phyloP scores from a whole-genome alignment of 75 land plant genomes.

The Cunninghamia lanceolata region DNA sequence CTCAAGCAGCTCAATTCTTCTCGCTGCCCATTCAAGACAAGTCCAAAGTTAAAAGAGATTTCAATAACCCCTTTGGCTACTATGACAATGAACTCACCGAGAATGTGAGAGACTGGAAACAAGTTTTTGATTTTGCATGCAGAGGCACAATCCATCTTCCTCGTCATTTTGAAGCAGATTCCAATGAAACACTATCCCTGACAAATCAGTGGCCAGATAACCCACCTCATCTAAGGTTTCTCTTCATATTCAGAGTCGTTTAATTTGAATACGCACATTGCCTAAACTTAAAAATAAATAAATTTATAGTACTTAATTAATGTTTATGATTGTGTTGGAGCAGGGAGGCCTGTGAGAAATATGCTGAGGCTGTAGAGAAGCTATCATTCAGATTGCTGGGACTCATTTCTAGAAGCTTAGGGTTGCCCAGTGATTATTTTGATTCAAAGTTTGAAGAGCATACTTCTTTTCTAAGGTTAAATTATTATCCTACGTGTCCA shows the following conservation, averaged over 20 bases:
- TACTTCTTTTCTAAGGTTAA: constrained; percentile 50
- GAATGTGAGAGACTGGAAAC: constrained; percentile 92
- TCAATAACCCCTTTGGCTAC: constrained; percentile 58
- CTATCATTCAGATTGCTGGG: constrained; percentile 59
- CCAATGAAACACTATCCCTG: neutral
- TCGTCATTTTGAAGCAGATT: constrained; percentile 20
- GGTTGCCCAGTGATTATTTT: constrained; percentile 36
- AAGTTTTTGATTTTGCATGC: constrained; percentile 65
- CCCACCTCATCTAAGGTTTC: constrained; percentile 51
- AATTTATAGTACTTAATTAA: neutral
- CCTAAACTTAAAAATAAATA: neutral
- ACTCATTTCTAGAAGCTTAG: constrained; percentile 59
- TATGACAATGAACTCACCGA: constrained; percentile 83
- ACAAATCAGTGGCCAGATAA: constrained; percentile 64
- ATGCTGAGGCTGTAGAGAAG: constrained; percentile 41
- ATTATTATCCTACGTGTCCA: constrained; percentile 84
- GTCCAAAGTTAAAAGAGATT: constrained; percentile 50
- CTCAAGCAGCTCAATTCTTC: constrained; percentile 55
- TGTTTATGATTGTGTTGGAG: constrained; percentile 1
- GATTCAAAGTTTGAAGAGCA: constrained; percentile 44
- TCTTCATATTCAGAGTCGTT: neutral
- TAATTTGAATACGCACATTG: neutral
- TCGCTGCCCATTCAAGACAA: constrained; percentile 47
- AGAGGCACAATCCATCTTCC: constrained; percentile 26
- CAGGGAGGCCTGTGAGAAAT: constrained; percentile 68